Base-by-base conservation (phyloP, 2,329 filamentous ascomycete genomes). In the Calonectria multiphialidica region DNA sequence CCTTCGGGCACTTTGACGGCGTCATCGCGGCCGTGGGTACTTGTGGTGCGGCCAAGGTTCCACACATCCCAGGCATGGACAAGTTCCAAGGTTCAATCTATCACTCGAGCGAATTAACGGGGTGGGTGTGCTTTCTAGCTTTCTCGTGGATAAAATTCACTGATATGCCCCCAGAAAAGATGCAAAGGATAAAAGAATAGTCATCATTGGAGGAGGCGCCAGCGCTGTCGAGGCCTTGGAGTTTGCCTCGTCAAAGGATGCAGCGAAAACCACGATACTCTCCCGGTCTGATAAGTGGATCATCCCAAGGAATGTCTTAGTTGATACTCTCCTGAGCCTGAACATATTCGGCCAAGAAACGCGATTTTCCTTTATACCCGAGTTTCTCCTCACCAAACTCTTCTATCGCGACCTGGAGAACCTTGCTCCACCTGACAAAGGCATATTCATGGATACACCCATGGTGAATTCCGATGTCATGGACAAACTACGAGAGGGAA, bases 381-480 rank as follows among this genome's bases (percentile, higher is more conserved):
- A 97, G 81, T 87, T 87, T 53, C 84, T 97, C 0, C 89, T 97
- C 0, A 91, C 91, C 72, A 90, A 93, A 74, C 89, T 96, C 85
- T 97, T 97, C 86, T 97, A 97, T 81, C 90, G 94, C 18, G 95
- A 97, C 77, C 88, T 97, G 3, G 85, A 92, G 77, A 91, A 95
- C 75, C 88, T 97, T 6, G 90, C 94, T 0, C 95, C 95, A 0
- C 84, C 89, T 1, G 86, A 89, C 30, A 92, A 93, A 78, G 94
- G 94, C 10, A 85, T 97, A n/a, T 97, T 95, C 82, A 95, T 89
- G 33, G 93, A 94, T 64, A 97, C 95, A 0, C 95, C 95, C 0
- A 96, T 97, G 94, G 94, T 97, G 28, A 97, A 97, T 82, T 93
- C 92, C 18, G 92, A 95, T 55, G 89, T 97, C 1, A 93, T 98